Evolutionary conservation across 768 basidiomycete species (phyloP), one percentile per base, ranked within the genome.

Genomic region (Pulveroboletus frians): DNA sequence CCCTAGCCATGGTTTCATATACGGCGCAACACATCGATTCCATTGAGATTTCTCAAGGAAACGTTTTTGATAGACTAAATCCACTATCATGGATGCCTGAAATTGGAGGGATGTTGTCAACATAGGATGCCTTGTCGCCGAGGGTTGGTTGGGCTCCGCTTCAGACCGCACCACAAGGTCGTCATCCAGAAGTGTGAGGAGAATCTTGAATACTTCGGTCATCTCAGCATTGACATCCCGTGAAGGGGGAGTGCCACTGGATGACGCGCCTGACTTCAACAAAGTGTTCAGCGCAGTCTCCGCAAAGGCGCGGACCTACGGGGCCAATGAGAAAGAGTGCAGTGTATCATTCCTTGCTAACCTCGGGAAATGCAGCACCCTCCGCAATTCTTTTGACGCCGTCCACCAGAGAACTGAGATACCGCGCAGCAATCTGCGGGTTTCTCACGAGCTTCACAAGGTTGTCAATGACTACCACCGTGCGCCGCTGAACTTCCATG

Each of bases 401-500:
- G 30, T 90, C 87, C 4, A 95, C 85, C 36, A 98, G 82, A 35
- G 85, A 76, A 55, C 85, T 86, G 30, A 94, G 80, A 68, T 97
- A 93, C 30, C 78, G 78, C 4, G 93, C 94, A 43, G 95, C 95
- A 34, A 97, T 81, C 51, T 78, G 83, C 3, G 90, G 87, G 60
- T 94, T 83, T 54, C 95, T 87, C 36, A 98, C 95, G 53, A 98
- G 88, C 71, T 97, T 98, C 70, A 96, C 94, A 47, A 98, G 76
- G 70, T 98, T 97, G 63, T 95, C 92, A 52, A 93, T 81, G 62
- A 97, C 92, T 42, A 97, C 85, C 50, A 96, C 93, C 1, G 91
- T 86, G 50, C 95, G 84, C 49, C 95, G 86, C 65, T 95, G 92
- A 17, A 93, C 90, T 60, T 96, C 93, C 85, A 93, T 96, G 50